phyloP scores from a whole-genome alignment of 2,329 filamentous ascomycete genomes.

The Fusarium nygamai region DNA sequence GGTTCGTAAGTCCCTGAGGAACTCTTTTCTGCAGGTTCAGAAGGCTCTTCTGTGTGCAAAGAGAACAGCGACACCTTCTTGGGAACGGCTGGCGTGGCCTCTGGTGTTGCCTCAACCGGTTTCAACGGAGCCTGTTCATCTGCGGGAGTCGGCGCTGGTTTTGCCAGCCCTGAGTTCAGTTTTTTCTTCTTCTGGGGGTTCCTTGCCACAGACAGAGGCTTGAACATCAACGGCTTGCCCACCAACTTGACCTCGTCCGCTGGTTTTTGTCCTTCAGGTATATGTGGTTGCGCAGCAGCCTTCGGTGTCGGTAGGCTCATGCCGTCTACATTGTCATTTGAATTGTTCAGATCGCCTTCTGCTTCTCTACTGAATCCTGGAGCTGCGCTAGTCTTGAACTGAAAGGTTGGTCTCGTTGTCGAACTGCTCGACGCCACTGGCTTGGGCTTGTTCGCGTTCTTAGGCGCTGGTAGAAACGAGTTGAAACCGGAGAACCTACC shows the following conservation, averaged over 20 bases:
- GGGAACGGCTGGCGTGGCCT: conserved; percentile 37
- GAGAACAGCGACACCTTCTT: conserved; percentile 77
- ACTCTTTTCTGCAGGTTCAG: conserved; percentile 35
- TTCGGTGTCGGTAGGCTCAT: conserved; percentile 56
- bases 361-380: conserved; percentile 79
- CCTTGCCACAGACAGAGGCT: conserved; percentile 84
- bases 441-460: conserved; percentile 59
- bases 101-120: conserved; percentile 29
- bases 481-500: conserved; percentile 84
- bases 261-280: conserved; percentile 65
- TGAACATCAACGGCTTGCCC: conserved; percentile 87
- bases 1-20: conserved; percentile 59
- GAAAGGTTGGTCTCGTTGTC: conserved; percentile 55
- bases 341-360: conserved; percentile 35
- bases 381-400: conserved; percentile 83
- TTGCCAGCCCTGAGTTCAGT: conserved; percentile 36
- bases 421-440: conserved; percentile 37
- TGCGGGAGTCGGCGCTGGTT: conserved; percentile 7
- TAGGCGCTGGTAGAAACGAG: conserved; percentile 86
- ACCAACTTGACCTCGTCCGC: conserved; percentile 74
- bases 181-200: conserved; percentile 77
- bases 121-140: conserved; percentile 20
- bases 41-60: conserved; percentile 57
- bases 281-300: conserved; percentile 55
- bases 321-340: conserved; percentile 34